Evolutionary conservation across 495 filamentous ascomycete species (phyloP), one percentile per base, ranked within the genome.

Genomic region (Chaetomium cochliodes): DNA sequence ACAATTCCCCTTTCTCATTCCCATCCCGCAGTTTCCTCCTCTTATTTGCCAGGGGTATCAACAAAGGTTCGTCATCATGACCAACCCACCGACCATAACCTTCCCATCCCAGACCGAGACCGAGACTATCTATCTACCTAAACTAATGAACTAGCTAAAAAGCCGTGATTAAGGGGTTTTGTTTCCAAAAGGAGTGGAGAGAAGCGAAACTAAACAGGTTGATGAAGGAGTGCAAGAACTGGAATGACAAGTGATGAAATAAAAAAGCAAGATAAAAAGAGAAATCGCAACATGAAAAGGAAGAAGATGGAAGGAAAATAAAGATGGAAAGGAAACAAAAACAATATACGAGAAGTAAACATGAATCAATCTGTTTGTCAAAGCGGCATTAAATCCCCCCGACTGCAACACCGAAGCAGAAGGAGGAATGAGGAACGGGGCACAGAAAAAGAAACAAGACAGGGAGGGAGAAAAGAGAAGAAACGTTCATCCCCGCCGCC

Each of bases 31-130:
- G n/a, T 59, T 51, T 56, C 47, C 25, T 58, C 58, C 58, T 67
- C 53, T 63, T 63, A 41, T 25, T 42, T 60, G 39, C 47, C 52
- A 63, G 58, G 64, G 59, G 63, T 65, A 65, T 65, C 56, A 60
- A 60, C 56, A 37, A 59, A 33, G 49, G 26, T 51, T 52, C 53
- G 47, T 65, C 56, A 53, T 61, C 56, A 44, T 65, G 54, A 30
- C 42, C 55, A 51, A 41, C 30, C 30, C 3, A 39, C 44, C 28
- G 39, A 39, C 37, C 33, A 23, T 42, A 44, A 23, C n/a, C 62
- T 58, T 20, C 30, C 39, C 25, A 65, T 46, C 50, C 18, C 41
- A 53, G 37, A 41, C 28, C 56, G 9, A 47, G 22, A 50, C 58
- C 30, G 16, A 53, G 37, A 55, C 46, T 50, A 47, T 67, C 47